Percentiles rank a stretch among this genome's conserved stretches.
These are phyloP conservation scores for Coleophoma eucalyptorum DNA, from an alignment of 2,329 filamentous ascomycete genomes.

Conservation along the genomic window DNA sequence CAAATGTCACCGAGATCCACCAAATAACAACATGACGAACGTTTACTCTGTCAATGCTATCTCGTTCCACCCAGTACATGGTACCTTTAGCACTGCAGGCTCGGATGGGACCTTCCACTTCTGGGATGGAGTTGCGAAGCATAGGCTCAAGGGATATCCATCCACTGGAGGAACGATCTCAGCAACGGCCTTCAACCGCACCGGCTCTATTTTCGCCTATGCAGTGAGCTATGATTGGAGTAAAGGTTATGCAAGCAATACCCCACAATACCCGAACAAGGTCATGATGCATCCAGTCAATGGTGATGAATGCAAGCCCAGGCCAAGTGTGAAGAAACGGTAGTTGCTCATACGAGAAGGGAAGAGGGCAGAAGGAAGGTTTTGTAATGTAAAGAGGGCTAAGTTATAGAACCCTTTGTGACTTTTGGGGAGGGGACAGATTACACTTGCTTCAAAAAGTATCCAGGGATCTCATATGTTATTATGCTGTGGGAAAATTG, in stretches of 20 bases:
- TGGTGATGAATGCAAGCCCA: slow-evolving; percentile 59
- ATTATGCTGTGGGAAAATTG: too few species aligned
- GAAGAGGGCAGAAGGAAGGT: neutral
- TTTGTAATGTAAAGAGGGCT: neutral
- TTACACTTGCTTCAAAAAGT: neutral
- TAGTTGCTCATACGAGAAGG: slow-evolving; percentile 10
- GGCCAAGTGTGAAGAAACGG: slow-evolving; percentile 31
- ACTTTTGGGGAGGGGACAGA: too few species aligned
- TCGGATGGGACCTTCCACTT: slow-evolving; percentile 96
- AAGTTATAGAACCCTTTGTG: too few species aligned
- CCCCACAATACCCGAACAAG: slow-evolving; percentile 68
- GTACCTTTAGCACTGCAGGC: slow-evolving; percentile 97
- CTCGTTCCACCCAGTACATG: slow-evolving; percentile 93
- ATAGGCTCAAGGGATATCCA: slow-evolving; percentile 85
- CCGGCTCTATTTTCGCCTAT: slow-evolving; percentile 80
- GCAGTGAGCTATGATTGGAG: slow-evolving; percentile 97
- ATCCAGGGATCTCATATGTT: slow-evolving; percentile 1
- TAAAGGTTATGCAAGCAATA: slow-evolving; percentile 90
- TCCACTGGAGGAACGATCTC: slow-evolving; percentile 83
- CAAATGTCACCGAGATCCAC: slow-evolving; percentile 91
- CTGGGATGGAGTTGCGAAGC: slow-evolving; percentile 92
- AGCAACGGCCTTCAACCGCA: slow-evolving; percentile 85
- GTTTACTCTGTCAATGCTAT: slow-evolving; percentile 97
- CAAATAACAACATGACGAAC: slow-evolving; percentile 72
- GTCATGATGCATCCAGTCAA: slow-evolving; percentile 79